Conservation (phyloP, 2,329 filamentous ascomycete species). For the Fusarium paranaense region DNA sequence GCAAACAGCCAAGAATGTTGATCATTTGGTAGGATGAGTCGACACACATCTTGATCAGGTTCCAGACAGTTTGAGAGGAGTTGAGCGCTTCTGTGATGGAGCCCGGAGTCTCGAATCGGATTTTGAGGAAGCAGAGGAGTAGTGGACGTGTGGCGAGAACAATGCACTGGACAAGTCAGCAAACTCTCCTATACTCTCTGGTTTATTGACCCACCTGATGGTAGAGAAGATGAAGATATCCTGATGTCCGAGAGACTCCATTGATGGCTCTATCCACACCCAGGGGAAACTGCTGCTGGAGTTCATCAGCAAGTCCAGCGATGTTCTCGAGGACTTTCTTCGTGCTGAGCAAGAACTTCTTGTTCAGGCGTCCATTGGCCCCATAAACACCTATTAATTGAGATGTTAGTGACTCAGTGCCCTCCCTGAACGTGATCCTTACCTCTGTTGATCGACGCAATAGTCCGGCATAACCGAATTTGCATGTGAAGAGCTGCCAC, state of each 20-base stretch:
- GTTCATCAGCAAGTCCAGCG: conserved; percentile 46
- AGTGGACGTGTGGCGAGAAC: conserved; percentile 48
- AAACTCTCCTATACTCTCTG: background rate
- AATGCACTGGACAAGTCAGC: conserved; percentile 42
- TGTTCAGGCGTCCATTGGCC: conserved; percentile 44
- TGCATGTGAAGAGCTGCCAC: conserved; percentile 48
- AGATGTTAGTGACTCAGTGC: background rate
- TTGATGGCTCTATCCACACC: conserved; percentile 47
- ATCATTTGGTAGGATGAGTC: conserved; percentile 50
- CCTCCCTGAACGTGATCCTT: rapidly evolving
- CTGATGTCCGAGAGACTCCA: conserved; percentile 47
- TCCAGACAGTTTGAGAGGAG: conserved; percentile 51
- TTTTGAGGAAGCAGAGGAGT: conserved; percentile 49
- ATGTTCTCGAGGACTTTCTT: conserved; percentile 47
- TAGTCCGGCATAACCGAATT: conserved; percentile 45
- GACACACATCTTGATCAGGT: conserved; percentile 50
- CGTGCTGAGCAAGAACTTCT: conserved; percentile 47
- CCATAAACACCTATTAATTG: conserved; percentile 44
- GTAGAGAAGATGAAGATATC: conserved; percentile 48
- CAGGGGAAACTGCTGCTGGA: conserved; percentile 46
- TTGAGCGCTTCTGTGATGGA: conserved; percentile 48
- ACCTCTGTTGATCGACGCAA: conserved; percentile 49
- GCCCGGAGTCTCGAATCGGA: conserved; percentile 43
- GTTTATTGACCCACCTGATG: conserved; percentile 42
- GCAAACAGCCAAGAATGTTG: conserved; percentile 56